Percentiles rank a stretch among this genome's conserved stretches.
phyloP scores from a whole-genome alignment of 2,329 filamentous ascomycete species.

The Colletotrichum tabaci region DNA sequence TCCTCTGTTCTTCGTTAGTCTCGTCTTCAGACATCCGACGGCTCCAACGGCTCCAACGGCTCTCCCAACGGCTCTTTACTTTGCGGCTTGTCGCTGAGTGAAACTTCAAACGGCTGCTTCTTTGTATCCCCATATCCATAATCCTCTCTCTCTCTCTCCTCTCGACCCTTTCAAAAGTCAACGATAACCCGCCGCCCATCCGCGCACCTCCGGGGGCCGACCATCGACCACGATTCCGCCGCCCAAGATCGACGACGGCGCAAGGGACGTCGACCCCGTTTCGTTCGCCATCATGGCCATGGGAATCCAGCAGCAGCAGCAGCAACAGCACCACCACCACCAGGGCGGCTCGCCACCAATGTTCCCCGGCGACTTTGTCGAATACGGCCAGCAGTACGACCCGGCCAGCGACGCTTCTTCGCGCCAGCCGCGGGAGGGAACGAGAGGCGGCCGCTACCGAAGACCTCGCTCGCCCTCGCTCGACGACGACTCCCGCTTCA shows the following conservation, averaged over 20 bases:
- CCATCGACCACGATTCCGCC: constrained; percentile 3
- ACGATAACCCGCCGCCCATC: neutral
- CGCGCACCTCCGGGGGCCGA: neutral
- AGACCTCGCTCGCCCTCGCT: constrained; percentile 37
- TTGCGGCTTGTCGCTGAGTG: neutral
- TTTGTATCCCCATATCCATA: constrained; percentile 2
- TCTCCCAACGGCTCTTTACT: neutral
- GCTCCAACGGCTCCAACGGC: neutral
- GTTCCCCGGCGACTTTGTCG: constrained; percentile 38
- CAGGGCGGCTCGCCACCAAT: constrained; percentile 24
- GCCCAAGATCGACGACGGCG: neutral
- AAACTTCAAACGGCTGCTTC: neutral
- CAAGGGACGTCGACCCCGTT: constrained; percentile 17
- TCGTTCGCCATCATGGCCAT: constrained; percentile 38
- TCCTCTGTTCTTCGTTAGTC: neutral
- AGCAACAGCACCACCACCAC: constrained; percentile 1
- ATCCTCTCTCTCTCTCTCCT: neutral
- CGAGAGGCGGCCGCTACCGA: constrained; percentile 35
- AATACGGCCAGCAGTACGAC: constrained; percentile 36
- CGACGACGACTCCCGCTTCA: constrained; percentile 41
- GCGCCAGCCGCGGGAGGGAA: constrained; percentile 30
- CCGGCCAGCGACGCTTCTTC: constrained; percentile 23
- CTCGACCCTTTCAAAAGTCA: neutral
- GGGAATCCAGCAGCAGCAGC: constrained; percentile 37
- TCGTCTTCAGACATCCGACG: neutral